Conservation (phyloP, 1,284 basidiomycete species). For the Ustilago esculenta region DNA sequence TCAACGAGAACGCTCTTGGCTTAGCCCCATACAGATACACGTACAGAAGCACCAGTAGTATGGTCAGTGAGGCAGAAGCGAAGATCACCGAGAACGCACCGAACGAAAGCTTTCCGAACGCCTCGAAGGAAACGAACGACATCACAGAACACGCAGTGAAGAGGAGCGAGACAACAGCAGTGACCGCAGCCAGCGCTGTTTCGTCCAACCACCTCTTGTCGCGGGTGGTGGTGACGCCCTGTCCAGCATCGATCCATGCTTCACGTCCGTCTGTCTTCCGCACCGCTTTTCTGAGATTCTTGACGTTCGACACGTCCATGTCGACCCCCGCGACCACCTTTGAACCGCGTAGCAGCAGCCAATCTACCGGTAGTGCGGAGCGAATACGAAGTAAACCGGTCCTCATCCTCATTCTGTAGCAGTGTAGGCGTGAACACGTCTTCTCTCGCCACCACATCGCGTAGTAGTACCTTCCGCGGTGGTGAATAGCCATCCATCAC, state of each 20-base stretch:
- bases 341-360: slow-evolving; percentile 16
- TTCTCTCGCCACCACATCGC: slow-evolving; percentile 37
- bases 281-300: background rate
- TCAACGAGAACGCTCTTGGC: slow-evolving; percentile 14
- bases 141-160: slow-evolving; percentile 24
- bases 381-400: slow-evolving; percentile 37
- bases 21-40: slow-evolving; percentile 39
- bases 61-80: slow-evolving; percentile 20
- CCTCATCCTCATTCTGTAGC: slow-evolving; percentile 23
- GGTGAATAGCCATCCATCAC: slow-evolving; percentile 38
- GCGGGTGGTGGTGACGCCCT: slow-evolving; percentile 10
- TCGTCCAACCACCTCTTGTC: slow-evolving; percentile 44
- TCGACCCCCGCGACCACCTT: slow-evolving; percentile 13
- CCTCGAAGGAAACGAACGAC: slow-evolving; percentile 13
- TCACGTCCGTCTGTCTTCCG: background rate
- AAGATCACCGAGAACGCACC: slow-evolving; percentile 33
- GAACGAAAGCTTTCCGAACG: slow-evolving; percentile 19
- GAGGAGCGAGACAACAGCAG: slow-evolving; percentile 12
- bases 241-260: slow-evolving; percentile 29
- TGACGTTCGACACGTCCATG: slow-evolving; percentile 5
- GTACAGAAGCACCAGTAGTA: slow-evolving; percentile 12
- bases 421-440: slow-evolving; percentile 27
- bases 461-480: slow-evolving; percentile 18
- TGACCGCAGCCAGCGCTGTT: slow-evolving; percentile 26
- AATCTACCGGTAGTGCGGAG: slow-evolving; percentile 17